Base-by-base conservation (phyloP, 768 basidiomycete genomes). In the Pulveroboletus frians region DNA sequence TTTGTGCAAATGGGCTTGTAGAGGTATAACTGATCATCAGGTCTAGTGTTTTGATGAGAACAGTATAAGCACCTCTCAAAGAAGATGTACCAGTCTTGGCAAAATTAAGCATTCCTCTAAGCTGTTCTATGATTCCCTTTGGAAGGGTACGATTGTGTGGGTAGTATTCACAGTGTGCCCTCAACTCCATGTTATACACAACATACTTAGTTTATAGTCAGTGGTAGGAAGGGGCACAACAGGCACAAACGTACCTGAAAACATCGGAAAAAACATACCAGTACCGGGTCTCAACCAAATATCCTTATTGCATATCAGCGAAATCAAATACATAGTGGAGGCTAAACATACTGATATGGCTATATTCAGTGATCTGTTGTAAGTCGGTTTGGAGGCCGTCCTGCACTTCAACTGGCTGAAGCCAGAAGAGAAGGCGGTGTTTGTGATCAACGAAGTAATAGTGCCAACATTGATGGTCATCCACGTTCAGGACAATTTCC, bases 161-260 rank as follows among this genome's bases (percentile, higher is more conserved):
- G 10, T 59, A 55, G 39, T 44, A 58, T 44, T 57, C 56, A 14
- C 56, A 59, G 23, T 55, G 57, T 5, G 52, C 34, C 57, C 57
- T 57, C 13, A 4, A 27, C 31, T 44, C 17, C 31, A 41, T 14
- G 47, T 58, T 23, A 58, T 26, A 17, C 18, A 30, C 2, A 7
- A 27, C 30, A n/a, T 10, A 9, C 39, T 47, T 21, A 15, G n/a
- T 15, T 20, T 29, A n/a, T 13, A 9, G 21, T 58, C 29, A 51
- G 48, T 31, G 1, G 3, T 8, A 26, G 29, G 18, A 39, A 23
- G 21, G 21, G 10, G 47, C 13, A 13, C 14, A 23, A 20, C 1
- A 7, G 14, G 9, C 0, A 13, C 18, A 20, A 17, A 36, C 47
- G 37, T 43, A 27, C 50, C 39, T 49, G 9, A 20, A 41, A 39